Conservation (phyloP, 352 stramenopile species). For the Pythium dissimile region DNA sequence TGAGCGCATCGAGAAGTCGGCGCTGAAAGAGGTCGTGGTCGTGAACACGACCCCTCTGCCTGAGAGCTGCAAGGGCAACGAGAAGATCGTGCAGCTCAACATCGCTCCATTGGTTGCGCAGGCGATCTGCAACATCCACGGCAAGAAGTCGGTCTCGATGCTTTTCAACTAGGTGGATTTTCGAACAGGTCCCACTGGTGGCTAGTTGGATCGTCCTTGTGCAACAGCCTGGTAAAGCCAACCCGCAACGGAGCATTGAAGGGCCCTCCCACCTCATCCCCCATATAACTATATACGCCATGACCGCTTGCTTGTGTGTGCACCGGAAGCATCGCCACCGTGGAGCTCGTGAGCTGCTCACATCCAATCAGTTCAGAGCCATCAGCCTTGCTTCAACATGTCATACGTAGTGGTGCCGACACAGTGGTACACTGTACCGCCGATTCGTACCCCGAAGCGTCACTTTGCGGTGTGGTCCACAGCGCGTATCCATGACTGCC, state of each 20-base stretch:
- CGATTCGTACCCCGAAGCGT: slow-evolving; percentile 20
- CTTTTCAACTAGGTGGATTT: slow-evolving; percentile 95
- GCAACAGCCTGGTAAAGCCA: background rate
- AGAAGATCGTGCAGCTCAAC: slow-evolving; percentile 98
- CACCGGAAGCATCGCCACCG: background rate
- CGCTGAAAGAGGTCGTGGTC: slow-evolving; percentile 89
- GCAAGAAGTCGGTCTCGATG: slow-evolving; percentile 99
- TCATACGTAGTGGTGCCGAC: too few species aligned
- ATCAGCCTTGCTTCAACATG: slow-evolving; percentile 10
- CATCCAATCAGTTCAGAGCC: background rate
- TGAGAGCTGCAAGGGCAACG: slow-evolving; percentile 90
- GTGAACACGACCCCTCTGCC: slow-evolving; percentile 88
- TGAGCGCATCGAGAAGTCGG: slow-evolving; percentile 88
- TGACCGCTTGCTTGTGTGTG: background rate
- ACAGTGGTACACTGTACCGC: slow-evolving; percentile 23
- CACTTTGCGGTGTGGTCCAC: slow-evolving; percentile 16
- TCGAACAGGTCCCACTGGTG: background rate
- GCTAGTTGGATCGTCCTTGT: background rate
- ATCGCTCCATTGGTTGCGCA: slow-evolving; percentile 97
- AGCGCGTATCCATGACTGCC: slow-evolving; percentile 6
- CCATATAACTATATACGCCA: slow-evolving; percentile 17
- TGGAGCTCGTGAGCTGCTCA: background rate
- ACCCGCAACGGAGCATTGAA: background rate
- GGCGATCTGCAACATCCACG: slow-evolving; percentile 99
- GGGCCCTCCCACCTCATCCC: background rate